Evolutionary conservation across 2,329 filamentous ascomycete species (phyloP), one percentile per base, ranked within the genome.

Genomic region (Chaetothyriales sp.): DNA sequence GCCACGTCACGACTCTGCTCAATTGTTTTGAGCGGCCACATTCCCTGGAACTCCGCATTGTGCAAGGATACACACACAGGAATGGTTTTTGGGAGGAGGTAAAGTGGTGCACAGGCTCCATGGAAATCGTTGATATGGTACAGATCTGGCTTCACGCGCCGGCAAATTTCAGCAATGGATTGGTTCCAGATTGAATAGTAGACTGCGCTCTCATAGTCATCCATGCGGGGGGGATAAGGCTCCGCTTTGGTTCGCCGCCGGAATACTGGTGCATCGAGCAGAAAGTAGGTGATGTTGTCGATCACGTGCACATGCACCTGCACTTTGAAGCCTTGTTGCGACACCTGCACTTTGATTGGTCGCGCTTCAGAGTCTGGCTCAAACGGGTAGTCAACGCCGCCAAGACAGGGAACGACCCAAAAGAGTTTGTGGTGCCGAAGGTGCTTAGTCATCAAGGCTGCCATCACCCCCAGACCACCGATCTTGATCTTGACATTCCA

Each of bases 401-500:
- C 74, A 44, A 78, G 74, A 52, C 68, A 68, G 7, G 71, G 70
- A 9, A 73, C 64, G 4, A 73, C 70, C 71, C 71, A 79, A 55
- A 79, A 70, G 0, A 79, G 66, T 57, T 78, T 71, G 55, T 77
- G 71, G 52, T 78, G 75, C 4, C 70, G 64, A 8, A 79, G 68
- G 43, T 74, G 73, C 59, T 76, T 76, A 44, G 73, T 74, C 76
- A 78, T 79, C 3, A 79, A 66, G 55, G 76, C 73, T n/a, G 76
- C 75, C 77, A 79, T 79, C 52, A 78, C 76, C 61, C 77, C 76
- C 2, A 79, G 67, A 55, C 77, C 77, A 53, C 76, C 76, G 48
- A 79, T 79, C 66, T 79, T 79, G 65, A 79, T 74, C 64, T 78
- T 79, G 65, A 79, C 74, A 26, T 65, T 68, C 73, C 77, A 79